These are phyloP conservation scores for Yamadazyma phyllophila DNA, from an alignment of 805 yeast genomes.

Conservation along the genomic window DNA sequence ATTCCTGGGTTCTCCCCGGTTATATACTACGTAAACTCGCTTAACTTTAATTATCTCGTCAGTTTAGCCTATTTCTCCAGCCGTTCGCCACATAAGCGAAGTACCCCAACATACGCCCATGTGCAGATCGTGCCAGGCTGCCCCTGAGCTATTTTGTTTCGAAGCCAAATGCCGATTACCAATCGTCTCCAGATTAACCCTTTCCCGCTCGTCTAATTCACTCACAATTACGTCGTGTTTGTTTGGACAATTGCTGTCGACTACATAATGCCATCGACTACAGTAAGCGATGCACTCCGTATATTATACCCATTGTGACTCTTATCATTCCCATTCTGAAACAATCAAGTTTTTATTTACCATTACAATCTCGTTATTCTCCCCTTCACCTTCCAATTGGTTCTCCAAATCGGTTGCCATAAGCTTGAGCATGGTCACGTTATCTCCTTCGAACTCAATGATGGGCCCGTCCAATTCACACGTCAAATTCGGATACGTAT, in stretches of 20 bases:
- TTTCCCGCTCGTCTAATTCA: neutral
- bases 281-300: neutral
- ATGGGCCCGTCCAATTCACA: conserved; percentile 55
- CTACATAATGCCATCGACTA: neutral
- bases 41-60: neutral
- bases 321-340: conserved; percentile 37
- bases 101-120: neutral
- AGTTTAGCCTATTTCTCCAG: neutral
- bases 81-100: neutral
- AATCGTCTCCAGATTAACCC: neutral
- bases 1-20: neutral
- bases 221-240: neutral
- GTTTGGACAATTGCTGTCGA: neutral
- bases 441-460: conserved; percentile 56
- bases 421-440: conserved; percentile 19
- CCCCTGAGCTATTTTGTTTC: neutral
- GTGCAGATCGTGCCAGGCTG: neutral
- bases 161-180: neutral
- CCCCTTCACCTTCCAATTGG: conserved; percentile 2
- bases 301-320: neutral
- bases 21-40: neutral
- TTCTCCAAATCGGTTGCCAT: conserved; percentile 2
- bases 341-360: conserved; percentile 27
- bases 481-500: conserved; percentile 47
- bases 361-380: conserved; percentile 13